Conservation (phyloP, 2,329 filamentous ascomycete species). For the Xenoacremonium recifei region DNA sequence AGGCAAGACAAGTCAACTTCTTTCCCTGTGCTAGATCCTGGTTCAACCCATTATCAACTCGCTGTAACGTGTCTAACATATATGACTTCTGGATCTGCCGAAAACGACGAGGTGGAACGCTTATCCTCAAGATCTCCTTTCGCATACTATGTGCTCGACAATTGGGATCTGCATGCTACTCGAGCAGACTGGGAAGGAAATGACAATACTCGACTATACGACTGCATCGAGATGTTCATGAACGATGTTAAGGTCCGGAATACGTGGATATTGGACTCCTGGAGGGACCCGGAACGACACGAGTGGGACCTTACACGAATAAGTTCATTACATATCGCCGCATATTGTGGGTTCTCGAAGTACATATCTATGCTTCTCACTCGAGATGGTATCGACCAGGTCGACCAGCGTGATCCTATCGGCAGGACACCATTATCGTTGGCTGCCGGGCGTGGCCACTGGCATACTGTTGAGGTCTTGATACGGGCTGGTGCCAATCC, state of each 20-base stretch:
- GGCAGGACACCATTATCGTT: background rate
- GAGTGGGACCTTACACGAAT: too few relatives aligned
- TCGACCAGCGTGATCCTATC: background rate
- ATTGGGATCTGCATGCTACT: constrained; percentile 11
- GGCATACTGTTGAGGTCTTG: background rate
- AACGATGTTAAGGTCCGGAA: background rate
- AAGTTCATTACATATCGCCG: constrained; percentile 14
- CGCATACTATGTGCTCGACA: constrained; percentile 7
- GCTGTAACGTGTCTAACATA: constrained; percentile 14
- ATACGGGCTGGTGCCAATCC: constrained; percentile 1
- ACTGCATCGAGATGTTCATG: constrained; percentile 7
- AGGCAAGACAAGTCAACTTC: background rate
- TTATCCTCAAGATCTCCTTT: too few relatives aligned
- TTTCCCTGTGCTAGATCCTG: background rate
- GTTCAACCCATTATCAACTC: background rate
- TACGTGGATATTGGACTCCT: constrained; percentile 5
- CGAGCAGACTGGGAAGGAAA: constrained; percentile 5
- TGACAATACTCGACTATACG: background rate
- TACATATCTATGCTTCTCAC: constrained; percentile 4
- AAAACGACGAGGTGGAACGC: too few relatives aligned
- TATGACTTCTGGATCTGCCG: too few relatives aligned
- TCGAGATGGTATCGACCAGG: background rate
- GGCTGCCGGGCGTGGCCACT: background rate
- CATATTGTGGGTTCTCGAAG: constrained; percentile 10
- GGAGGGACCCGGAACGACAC: background rate